Evolutionary conservation across 2,329 filamentous ascomycete genomes (phyloP), one percentile per base, ranked within the genome.

Genomic region (Bertia moriformis): DNA sequence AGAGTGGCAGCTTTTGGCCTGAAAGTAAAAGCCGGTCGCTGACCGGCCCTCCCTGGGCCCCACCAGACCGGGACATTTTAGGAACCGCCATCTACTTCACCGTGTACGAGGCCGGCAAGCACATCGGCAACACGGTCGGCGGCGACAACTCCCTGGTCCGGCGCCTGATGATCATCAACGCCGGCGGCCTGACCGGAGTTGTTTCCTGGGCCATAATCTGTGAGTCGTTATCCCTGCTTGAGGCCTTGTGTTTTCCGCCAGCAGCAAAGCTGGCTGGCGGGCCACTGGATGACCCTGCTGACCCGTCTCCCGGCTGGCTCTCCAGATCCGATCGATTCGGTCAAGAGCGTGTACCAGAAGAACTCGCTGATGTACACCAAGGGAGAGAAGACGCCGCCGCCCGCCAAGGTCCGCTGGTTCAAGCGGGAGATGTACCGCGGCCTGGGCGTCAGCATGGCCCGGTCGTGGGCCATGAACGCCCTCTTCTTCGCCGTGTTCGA

Each of bases 401-500:
- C 62, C 17, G 82, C 83, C 7, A 82, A 79, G 56, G 86, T 91
- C 42, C 69, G 81, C 43, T 88, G 86, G 58, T 83, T 86, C 59
- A 75, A 81, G 50, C 67, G 67, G 40, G 73, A 79, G 45, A 87
- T 87, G 75, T 93, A 91, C 59, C 77, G 83, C 48, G 85, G 84
- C 19, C 67, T 93, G 3, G 83, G 78, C 17, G 84, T 91, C 18
- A 88, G 83, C 27, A 88, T 91, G 77, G 71, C 75, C 46, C 77
- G 85, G 41, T 88, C 83, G 12, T 87, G 82, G 50, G 67, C 85
- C 39, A 78, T 91, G 48, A 93, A 93, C 55, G 83, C 84, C 47
- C 83, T 93, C 50, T 93, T 93, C 67, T 93, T 93, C 62, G 87
- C 83, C 33, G 81, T 78, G 29, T 93, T 91, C 54, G 85, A 93